Conservation (phyloP, 225 moss, liverwort and hornwort genomes). For the Polytrichum formosum region DNA sequence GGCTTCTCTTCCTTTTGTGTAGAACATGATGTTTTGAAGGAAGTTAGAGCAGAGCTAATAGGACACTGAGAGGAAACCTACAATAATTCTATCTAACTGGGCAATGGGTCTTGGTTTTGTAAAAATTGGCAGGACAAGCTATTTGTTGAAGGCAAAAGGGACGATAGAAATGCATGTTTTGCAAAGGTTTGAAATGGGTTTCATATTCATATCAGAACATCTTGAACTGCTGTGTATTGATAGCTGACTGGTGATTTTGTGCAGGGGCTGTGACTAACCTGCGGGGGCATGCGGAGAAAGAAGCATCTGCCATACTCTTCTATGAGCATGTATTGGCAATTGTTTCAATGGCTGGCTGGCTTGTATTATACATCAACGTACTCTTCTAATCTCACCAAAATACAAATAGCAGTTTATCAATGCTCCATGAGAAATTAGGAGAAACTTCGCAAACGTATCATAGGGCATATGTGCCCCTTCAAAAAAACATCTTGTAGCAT, state of each 20-base stretch:
- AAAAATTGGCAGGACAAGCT: too few relatives aligned
- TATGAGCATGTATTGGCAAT: slow-evolving; percentile 78
- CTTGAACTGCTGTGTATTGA: not conserved
- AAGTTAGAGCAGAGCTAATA: not conserved
- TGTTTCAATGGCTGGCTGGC: slow-evolving; percentile 78
- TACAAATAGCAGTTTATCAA: not conserved
- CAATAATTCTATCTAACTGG: too few relatives aligned
- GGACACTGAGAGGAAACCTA: not conserved
- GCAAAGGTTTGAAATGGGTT: too few relatives aligned
- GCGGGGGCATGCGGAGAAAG: slow-evolving; percentile 84
- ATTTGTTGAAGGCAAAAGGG: too few relatives aligned
- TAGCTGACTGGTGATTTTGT: not conserved
- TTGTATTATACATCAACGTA: slow-evolving; percentile 72
- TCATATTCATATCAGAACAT: too few relatives aligned
- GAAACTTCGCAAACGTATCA: too few relatives aligned
- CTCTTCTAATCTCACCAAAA: slow-evolving; percentile 38
- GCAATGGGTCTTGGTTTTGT: too few relatives aligned
- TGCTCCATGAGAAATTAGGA: too few relatives aligned
- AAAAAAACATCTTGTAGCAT: too few relatives aligned
- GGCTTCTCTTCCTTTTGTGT: not conserved
- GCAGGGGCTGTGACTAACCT: slow-evolving; percentile 88
- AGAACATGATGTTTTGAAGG: not conserved
- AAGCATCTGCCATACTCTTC: slow-evolving; percentile 87
- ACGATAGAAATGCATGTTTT: too few relatives aligned
- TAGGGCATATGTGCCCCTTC: too few relatives aligned